Base-by-base conservation (phyloP, 2,329 filamentous ascomycete genomes). In the Graphilbum ipis-grandicollis region DNA sequence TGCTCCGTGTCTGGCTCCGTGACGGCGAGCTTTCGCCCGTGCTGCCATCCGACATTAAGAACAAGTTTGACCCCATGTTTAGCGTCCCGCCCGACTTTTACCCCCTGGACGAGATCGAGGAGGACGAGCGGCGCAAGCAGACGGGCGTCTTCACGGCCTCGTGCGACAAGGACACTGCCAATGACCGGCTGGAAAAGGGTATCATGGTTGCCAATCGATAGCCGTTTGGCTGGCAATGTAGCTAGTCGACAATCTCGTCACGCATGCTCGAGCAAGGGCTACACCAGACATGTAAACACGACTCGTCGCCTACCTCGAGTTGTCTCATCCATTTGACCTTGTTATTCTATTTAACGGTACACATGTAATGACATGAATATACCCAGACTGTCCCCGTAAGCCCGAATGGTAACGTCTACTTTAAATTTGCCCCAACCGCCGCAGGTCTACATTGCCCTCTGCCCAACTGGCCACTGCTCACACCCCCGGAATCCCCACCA, bases 401-500 rank as follows among this genome's bases (percentile, higher is more conserved):
- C n/a, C n/a, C n/a, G n/a, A n/a, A n/a, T n/a, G n/a, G n/a, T n/a
- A n/a, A n/a, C n/a, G n/a, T n/a, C n/a, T n/a, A n/a, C n/a, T n/a
- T n/a, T n/a, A n/a, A n/a, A n/a, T n/a, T n/a, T n/a, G n/a, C n/a
- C n/a, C n/a, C n/a, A n/a, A n/a, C n/a, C n/a, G n/a, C n/a, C n/a
- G n/a, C n/a, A n/a, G n/a, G n/a, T 25, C 6, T 5, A 10, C 17
- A 8, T 7, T 19, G 31, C 14, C n/a, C 19, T 32, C 17, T 32
- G 9, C 13, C 31, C 31, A 32, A 5, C 6, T n/a, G 6, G 31
- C 18, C 15, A 5, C 31, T 22, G n/a, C 12, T 31, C 15, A 69
- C 51, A 71, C 58, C 1, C 66, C 67, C 1, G 67, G 68, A 30
- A 71, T 40, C 0, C 68, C 68, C 30, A 71, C 38, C 3, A 67